phyloP scores from a whole-genome alignment of 176 grass and related monocot genomes.

The Raddia guianensis region DNA sequence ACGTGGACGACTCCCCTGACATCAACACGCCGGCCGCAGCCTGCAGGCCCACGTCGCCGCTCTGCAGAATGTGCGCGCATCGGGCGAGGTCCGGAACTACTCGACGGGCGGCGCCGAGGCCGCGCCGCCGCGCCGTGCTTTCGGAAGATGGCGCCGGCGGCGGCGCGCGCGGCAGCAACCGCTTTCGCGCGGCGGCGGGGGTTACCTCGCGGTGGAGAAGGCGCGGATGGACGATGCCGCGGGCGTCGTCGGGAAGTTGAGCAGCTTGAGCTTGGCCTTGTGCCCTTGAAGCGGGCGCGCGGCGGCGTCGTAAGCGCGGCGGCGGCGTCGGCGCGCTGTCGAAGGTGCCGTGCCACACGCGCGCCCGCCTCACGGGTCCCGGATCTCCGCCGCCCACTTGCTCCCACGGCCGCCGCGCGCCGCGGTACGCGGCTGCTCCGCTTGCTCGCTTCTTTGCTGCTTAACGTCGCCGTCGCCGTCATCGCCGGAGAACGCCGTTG shows the following conservation, averaged over 20 bases:
- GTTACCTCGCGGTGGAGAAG: too few species aligned
- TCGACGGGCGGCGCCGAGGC: neutral
- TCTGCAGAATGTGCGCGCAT: constrained; percentile 56
- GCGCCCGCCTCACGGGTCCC: constrained; percentile 57
- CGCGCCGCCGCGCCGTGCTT: neutral
- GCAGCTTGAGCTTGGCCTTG: constrained; percentile 78
- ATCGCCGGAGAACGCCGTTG: neutral
- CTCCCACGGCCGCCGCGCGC: constrained; percentile 94
- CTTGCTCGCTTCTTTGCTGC: neutral
- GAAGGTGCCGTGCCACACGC: constrained; percentile 68
- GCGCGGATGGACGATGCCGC: neutral
- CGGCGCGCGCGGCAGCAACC: neutral
- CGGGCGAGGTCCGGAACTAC: constrained; percentile 46
- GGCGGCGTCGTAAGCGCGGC: too few species aligned
- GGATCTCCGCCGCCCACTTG: constrained; percentile 96
- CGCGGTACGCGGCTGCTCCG: constrained; percentile 57
- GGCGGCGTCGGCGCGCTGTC: constrained; percentile 50
- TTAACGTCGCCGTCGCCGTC: neutral
- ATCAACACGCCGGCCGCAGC: neutral
- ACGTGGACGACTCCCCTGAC: constrained; percentile 6
- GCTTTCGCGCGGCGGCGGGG: too few species aligned
- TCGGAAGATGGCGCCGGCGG: neutral
- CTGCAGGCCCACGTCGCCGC: constrained; percentile 42
- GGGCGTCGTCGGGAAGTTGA: constrained; percentile 30
- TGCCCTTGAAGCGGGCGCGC: constrained; percentile 55